These are phyloP conservation scores for Amanita jacksonii DNA, from an alignment of 768 basidiomycete species.

Conservation along the genomic window DNA sequence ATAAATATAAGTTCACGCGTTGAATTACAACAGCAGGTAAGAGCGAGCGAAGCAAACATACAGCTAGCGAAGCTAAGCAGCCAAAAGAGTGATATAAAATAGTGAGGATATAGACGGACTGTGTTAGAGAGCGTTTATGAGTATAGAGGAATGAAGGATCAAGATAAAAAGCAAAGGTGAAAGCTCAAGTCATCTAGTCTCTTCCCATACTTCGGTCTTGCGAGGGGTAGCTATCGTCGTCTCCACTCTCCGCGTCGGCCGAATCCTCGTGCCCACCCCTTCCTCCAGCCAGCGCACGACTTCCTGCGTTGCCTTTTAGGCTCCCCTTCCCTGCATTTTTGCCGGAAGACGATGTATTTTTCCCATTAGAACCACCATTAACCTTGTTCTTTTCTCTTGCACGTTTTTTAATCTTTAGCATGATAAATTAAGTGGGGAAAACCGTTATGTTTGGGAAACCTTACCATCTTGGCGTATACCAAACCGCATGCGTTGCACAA, in stretches of 20 bases:
- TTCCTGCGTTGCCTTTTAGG: background rate
- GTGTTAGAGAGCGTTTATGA: no score
- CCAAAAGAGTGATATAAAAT: no score
- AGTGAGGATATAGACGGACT: no score
- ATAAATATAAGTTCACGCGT: no score
- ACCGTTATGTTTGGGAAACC: conserved; percentile 13
- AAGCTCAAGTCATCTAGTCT: no score
- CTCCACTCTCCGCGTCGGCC: conserved; percentile 18
- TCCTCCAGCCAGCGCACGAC: conserved; percentile 1
- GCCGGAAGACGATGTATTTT: conserved; percentile 7
- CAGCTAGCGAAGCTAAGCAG: no score
- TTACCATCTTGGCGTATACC: conserved; percentile 81
- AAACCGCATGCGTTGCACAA: conserved; percentile 82
- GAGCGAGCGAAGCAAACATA: no score
- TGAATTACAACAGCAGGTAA: no score
- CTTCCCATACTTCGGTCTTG: conserved; percentile 15
- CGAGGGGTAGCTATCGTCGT: conserved; percentile 19
- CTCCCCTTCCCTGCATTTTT: conserved; percentile 6
- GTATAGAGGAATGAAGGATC: no score
- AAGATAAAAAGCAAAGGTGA: no score
- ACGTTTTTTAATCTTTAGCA: conserved; percentile 25
- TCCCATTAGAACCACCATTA: conserved; percentile 7
- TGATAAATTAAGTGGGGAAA: background rate
- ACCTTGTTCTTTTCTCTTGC: conserved; percentile 18
- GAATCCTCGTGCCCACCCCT: conserved; percentile 12